phyloP scores from a whole-genome alignment of 768 basidiomycete species.

The Suillus subalutaceus region DNA sequence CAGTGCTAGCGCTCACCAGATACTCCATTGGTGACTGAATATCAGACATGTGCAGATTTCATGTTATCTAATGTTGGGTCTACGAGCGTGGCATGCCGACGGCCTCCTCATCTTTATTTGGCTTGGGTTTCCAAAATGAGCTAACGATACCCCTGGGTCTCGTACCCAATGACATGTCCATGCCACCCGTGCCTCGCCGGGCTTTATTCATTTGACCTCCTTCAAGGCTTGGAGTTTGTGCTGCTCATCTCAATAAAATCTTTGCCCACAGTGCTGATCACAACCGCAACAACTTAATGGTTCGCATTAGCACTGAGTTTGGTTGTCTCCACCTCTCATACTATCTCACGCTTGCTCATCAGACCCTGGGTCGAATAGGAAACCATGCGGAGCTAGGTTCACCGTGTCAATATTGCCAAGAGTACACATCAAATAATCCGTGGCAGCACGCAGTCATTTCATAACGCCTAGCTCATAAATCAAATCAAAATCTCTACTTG shows the following conservation, averaged over 20 bases:
- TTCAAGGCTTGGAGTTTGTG: neutral
- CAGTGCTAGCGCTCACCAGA: neutral
- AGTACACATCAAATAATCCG: neutral
- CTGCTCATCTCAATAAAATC: neutral
- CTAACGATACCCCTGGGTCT: neutral
- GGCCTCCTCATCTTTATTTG: neutral
- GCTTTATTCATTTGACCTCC: neutral
- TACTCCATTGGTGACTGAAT: neutral
- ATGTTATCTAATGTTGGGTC: neutral
- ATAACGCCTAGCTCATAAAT: no score
- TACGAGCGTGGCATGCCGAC: constrained; percentile 1
- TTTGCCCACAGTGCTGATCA: neutral
- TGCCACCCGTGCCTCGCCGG: constrained; percentile 11
- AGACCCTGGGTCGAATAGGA: constrained; percentile 2
- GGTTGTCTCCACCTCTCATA: neutral
- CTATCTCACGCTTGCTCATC: constrained; percentile 7
- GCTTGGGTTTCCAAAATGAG: neutral
- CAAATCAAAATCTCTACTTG: neutral
- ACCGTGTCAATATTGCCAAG: constrained; percentile 2
- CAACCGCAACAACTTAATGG: neutral
- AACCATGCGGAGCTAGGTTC: neutral
- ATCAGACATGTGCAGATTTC: neutral
- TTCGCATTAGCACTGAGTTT: no score
- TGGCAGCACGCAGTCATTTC: neutral
- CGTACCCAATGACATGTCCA: constrained; percentile 7